A percentile compares a stretch with the other conserved stretches of the same genome.
Conservation (phyloP, 257 asterid species). For the Scutellaria barbata region DNA sequence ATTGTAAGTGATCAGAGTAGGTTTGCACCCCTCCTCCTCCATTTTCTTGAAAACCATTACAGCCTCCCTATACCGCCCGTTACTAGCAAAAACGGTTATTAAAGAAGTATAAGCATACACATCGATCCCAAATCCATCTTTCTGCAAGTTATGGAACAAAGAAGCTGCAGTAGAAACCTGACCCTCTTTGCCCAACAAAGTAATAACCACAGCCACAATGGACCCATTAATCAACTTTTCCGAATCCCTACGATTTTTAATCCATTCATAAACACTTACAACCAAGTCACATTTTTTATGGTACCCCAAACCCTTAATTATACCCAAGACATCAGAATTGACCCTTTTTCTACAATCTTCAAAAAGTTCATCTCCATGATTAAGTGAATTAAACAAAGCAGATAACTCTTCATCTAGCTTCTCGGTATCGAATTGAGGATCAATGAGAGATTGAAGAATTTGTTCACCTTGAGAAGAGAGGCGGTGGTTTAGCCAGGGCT, state of each 20-base stretch:
- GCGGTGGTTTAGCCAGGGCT: constrained; percentile 77
- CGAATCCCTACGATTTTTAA: constrained; percentile 45
- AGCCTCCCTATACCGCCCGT: constrained; percentile 81
- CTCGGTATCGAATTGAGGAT: constrained; percentile 53
- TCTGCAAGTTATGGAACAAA: constrained; percentile 62
- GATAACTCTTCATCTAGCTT: constrained; percentile 48
- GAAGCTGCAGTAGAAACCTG: constrained; percentile 65
- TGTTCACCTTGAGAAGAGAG: constrained; percentile 75
- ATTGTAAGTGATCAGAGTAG: constrained; percentile 87
- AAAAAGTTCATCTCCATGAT: constrained; percentile 27
- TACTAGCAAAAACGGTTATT: constrained; percentile 61
- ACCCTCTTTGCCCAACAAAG: constrained; percentile 78
- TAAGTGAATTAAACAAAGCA: constrained; percentile 40
- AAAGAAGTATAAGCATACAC: constrained; percentile 83
- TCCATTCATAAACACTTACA: constrained; percentile 68
- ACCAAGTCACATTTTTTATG: constrained; percentile 74
- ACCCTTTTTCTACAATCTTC: constrained; percentile 44
- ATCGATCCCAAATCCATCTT: constrained; percentile 71
- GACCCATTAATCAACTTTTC: constrained; percentile 58
- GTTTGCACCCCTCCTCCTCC: constrained; percentile 88
- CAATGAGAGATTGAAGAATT: constrained; percentile 54
- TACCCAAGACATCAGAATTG: constrained; percentile 55
- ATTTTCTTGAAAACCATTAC: constrained; percentile 73
- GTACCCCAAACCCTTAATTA: constrained; percentile 72
- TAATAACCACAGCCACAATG: constrained; percentile 71